Evolutionary conservation across 495 filamentous ascomycete genomes (phyloP), one percentile per base, ranked within the genome.

Genomic region (Mycothermus thermophilus): DNA sequence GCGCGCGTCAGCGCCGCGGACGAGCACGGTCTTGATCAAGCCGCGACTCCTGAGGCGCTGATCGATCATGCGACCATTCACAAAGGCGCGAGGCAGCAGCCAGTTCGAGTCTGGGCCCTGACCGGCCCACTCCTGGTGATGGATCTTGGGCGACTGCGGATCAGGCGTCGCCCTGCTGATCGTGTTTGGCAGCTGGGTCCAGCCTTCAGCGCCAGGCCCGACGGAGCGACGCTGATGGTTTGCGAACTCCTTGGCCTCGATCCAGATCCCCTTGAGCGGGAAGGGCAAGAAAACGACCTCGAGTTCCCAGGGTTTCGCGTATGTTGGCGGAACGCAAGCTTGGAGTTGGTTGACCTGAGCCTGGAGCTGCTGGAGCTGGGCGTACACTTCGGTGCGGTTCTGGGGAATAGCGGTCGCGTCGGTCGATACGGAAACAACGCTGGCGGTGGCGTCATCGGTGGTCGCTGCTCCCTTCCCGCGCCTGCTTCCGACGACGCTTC

Each of bases 271-370:
- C 44, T 65, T 69, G 27, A 82, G 55, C 1, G 69, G 71, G 54
- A 75, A 82, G 21, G 77, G 77, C n/a, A 80, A 44, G 32, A 80
- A 68, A 12, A 80, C 62, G 13, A 82, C 74, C 44, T 82, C 76
- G 16, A 82, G 49, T 42, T 77, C 64, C 75, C 74, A 80, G 4
- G 77, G 76, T n/a, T 66, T 59, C 13, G 53, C 51, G 31, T 55
- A 59, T 0, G 74, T 67, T 8, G 77, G 75, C 17, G 69, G 47
- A 8, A 69, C 63, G 23, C 60, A 54, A 11, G 62, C 58, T 42
- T 78, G 73, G 3, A 80, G 60, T 38, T 67, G 57, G 38, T 50
- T 57, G 18, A 82, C 50, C 27, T 75, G 66, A 1, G 66, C 59
- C 39, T 74, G 69, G 0, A 82, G 50, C 21, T 50, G 54, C 43